phyloP scores from a whole-genome alignment of 371 early-diverging fungal species.

The Blakeslea trispora region DNA sequence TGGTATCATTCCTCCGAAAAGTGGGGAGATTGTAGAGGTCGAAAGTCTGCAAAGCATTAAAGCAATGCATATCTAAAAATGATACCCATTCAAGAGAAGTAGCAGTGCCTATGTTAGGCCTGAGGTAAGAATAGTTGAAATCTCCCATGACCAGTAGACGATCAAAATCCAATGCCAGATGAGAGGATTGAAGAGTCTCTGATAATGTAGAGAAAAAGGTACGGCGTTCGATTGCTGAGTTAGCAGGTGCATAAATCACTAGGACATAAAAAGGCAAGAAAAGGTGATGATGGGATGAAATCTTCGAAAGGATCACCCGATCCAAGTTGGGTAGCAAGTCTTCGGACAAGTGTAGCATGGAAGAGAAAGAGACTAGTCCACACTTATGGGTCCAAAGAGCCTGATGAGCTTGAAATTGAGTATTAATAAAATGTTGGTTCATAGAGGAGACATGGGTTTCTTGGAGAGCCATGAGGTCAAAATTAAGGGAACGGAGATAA shows the following conservation, averaged over 20 bases:
- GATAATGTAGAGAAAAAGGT: not conserved
- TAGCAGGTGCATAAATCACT: conserved; percentile 14
- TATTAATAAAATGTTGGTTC: not conserved
- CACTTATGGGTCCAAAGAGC: conserved; percentile 8
- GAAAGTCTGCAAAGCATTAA: too few relatives aligned
- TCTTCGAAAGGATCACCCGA: conserved; percentile 6
- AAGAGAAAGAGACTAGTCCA: conserved; percentile 5
- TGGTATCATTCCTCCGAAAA: too few relatives aligned
- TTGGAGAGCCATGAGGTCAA: conserved; percentile 7
- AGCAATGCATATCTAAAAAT: too few relatives aligned
- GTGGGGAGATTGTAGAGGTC: too few relatives aligned
- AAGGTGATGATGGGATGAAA: conserved; percentile 4
- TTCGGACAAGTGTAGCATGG: not conserved
- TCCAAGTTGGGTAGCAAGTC: not conserved
- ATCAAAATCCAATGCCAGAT: not conserved
- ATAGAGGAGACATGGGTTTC: conserved; percentile 5
- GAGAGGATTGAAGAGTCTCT: not conserved
- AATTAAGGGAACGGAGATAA: conserved; percentile 4
- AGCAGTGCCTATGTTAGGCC: too few relatives aligned
- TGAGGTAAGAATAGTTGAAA: conserved; percentile 2
- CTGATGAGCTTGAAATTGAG: conserved; percentile 11
- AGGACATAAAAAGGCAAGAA: conserved; percentile 7
- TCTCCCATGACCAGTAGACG: conserved; percentile 4
- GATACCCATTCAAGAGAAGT: too few relatives aligned
- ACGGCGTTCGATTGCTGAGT: not conserved